phyloP scores from a whole-genome alignment of 192 early-diverging fungal species.

The Dissophora globulifera region DNA sequence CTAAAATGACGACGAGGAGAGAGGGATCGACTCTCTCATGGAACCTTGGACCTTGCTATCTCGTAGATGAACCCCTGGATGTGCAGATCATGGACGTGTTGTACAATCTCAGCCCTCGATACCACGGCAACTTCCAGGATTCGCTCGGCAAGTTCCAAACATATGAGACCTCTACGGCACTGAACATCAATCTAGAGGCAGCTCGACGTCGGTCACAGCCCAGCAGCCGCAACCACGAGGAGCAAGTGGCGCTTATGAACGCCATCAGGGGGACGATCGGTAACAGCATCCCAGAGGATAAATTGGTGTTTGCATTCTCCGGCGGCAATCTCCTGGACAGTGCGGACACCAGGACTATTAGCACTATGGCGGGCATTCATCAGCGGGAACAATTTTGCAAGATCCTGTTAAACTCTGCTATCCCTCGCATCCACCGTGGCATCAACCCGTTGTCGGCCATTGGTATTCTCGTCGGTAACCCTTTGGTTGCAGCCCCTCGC shows the following conservation, averaged over 20 bases:
- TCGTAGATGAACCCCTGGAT: constrained; percentile 71
- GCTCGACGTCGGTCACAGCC: constrained; percentile 51
- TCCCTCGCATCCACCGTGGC: constrained; percentile 64
- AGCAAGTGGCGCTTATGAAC: constrained; percentile 62
- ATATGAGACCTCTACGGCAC: constrained; percentile 68
- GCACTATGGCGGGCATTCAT: constrained; percentile 29
- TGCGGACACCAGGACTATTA: constrained; percentile 53
- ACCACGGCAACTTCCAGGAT: constrained; percentile 73
- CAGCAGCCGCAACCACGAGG: constrained; percentile 52
- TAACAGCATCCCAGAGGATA: constrained; percentile 67
- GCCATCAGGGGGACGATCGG: constrained; percentile 63
- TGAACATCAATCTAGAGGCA: constrained; percentile 61
- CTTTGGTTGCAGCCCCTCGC: constrained; percentile 65
- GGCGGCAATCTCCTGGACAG: constrained; percentile 60
- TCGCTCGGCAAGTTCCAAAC: constrained; percentile 72
- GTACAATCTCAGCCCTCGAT: constrained; percentile 72
- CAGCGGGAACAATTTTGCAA: constrained; percentile 46
- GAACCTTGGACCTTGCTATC: constrained; percentile 74
- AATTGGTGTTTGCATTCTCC: constrained; percentile 69
- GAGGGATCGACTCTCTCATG: constrained; percentile 57
- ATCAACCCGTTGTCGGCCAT: constrained; percentile 50
- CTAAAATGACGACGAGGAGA: constrained; percentile 40
- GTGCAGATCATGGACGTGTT: constrained; percentile 66
- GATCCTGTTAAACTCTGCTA: constrained; percentile 63
- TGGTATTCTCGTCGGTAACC: constrained; percentile 63